Evolutionary conservation across 306 rosid species (phyloP).

Genomic region (Morella rubra): DNA sequence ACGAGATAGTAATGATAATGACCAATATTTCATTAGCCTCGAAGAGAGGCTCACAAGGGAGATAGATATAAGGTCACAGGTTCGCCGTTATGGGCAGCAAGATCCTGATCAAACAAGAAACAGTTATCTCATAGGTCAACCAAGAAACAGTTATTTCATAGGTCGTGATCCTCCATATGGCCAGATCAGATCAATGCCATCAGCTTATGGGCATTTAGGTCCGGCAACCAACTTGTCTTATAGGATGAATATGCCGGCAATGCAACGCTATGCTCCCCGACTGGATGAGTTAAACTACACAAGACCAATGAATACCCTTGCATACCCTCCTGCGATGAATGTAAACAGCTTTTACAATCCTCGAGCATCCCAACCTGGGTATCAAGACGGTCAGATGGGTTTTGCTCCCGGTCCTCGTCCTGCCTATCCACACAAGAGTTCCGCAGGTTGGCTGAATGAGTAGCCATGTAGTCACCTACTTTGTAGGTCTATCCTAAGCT

Average conservation of each 20-base stretch:
- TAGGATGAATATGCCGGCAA: constrained; percentile 44
- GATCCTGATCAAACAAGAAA: constrained; percentile 25
- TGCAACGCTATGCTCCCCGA: constrained; percentile 63
- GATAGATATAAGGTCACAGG: constrained; percentile 33
- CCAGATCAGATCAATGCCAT: constrained; percentile 19
- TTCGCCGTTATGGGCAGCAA: constrained; percentile 38
- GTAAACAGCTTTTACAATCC: constrained; percentile 24
- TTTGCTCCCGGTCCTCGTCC: constrained; percentile 44
- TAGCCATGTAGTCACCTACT: constrained; percentile 13
- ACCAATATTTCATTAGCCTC: constrained; percentile 26
- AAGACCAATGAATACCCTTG: constrained; percentile 33
- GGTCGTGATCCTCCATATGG: constrained; percentile 35
- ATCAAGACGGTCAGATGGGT: constrained; percentile 30
- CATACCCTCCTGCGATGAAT: constrained; percentile 26
- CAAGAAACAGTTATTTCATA: constrained; percentile 25
- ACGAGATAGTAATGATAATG: constrained; percentile 27
- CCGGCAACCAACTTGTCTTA: constrained; percentile 30
- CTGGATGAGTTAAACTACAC: constrained; percentile 54
- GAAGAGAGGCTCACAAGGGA: constrained; percentile 38
- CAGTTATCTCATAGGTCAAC: constrained; percentile 30
- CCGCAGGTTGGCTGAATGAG: constrained; percentile 56
- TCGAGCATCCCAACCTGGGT: constrained; percentile 37
- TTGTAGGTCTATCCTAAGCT: neutral
- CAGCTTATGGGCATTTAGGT: constrained; percentile 32
- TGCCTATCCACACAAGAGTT: constrained; percentile 37